These are phyloP conservation scores for Aspergillus novoparasiticus DNA, from an alignment of 2,329 filamentous ascomycete species.

Conservation along the genomic window DNA sequence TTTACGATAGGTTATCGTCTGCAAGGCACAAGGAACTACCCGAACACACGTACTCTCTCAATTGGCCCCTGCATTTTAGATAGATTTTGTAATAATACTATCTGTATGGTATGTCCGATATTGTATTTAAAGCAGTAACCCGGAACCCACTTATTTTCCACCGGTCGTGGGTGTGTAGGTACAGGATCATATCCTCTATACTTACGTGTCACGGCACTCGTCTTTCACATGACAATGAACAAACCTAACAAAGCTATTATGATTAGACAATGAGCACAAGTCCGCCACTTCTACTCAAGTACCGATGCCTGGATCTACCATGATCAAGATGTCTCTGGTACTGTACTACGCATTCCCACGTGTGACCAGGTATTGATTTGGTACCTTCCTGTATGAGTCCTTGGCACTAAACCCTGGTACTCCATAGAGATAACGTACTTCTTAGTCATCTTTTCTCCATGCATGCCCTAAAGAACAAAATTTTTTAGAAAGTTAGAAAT, in stretches of 20 bases:
- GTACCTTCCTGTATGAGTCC: neutral
- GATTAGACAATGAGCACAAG: neutral
- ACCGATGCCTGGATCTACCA: neutral
- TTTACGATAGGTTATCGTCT: slow-evolving; percentile 2
- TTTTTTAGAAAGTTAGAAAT: neutral
- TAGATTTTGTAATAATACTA: neutral
- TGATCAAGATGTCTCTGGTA: neutral
- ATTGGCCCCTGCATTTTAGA: neutral
- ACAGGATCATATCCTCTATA: neutral
- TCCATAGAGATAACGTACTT: neutral
- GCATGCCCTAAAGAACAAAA: neutral
- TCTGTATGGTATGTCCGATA: neutral
- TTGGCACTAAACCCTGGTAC: neutral
- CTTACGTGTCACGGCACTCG: neutral
- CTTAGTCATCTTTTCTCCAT: neutral
- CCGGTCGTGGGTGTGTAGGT: neutral
- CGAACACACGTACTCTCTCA: neutral
- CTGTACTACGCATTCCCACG: neutral
- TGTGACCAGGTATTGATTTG: neutral
- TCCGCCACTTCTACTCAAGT: neutral
- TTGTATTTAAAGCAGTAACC: neutral
- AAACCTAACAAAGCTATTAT: neutral
- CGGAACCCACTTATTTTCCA: neutral
- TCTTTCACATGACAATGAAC: neutral
- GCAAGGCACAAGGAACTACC: slow-evolving; percentile 7